A percentile compares a stretch with the other conserved stretches of the same genome.
Evolutionary conservation across 192 early-diverging fungal species (phyloP).

Genomic region (Lobosporangium transversale): DNA sequence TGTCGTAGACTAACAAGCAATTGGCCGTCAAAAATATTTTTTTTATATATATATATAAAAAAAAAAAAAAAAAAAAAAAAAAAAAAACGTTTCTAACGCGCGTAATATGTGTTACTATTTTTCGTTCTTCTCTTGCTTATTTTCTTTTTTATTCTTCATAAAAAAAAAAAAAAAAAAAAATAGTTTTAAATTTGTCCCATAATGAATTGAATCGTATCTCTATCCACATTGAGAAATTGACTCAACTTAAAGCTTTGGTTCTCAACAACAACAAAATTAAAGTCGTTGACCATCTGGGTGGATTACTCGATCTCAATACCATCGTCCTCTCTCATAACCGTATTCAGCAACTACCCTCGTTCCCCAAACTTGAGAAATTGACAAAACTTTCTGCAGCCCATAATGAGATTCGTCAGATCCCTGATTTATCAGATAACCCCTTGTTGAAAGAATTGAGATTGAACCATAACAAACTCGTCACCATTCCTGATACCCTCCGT

Average conservation of each 20-base stretch:
- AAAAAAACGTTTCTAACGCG: no score
- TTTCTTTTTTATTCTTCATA: background rate
- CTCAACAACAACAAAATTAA: slow-evolving; percentile 80
- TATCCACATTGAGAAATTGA: slow-evolving; percentile 61
- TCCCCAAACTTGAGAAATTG: slow-evolving; percentile 67
- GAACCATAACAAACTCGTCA: slow-evolving; percentile 77
- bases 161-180: no score
- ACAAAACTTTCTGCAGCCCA: slow-evolving; percentile 83
- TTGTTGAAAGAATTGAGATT: slow-evolving; percentile 78
- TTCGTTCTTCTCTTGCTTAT: background rate
- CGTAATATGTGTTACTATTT: no score
- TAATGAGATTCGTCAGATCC: slow-evolving; percentile 73
- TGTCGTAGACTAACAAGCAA: no score
- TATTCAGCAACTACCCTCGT: slow-evolving; percentile 63
- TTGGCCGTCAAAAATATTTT: no score
- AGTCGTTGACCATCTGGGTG: slow-evolving; percentile 70
- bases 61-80: slow-evolving; percentile 3
- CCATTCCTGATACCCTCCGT: slow-evolving; percentile 67
- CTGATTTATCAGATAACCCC: slow-evolving; percentile 67
- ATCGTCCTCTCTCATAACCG: slow-evolving; percentile 86
- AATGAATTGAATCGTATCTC: slow-evolving; percentile 74
- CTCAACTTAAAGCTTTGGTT: slow-evolving; percentile 80
- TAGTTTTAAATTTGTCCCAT: slow-evolving; percentile 75
- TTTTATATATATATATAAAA: no score
- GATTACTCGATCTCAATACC: slow-evolving; percentile 71